These are phyloP conservation scores for Fusarium sp. DNA, from an alignment of 2,329 filamentous ascomycete species.

Conservation along the genomic window DNA sequence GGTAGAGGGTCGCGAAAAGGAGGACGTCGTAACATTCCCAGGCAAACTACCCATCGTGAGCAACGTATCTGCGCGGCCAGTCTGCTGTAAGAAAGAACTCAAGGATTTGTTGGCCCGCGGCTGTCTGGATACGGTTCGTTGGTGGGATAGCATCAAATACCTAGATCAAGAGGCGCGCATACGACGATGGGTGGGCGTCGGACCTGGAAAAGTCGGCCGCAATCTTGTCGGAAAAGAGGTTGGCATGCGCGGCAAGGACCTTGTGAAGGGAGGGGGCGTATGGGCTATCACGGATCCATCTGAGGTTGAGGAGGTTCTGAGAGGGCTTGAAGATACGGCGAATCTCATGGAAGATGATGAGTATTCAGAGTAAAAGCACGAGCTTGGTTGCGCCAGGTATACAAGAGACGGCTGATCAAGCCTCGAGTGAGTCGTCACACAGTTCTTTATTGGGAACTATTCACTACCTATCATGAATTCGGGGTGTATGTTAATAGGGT, in stretches of 20 bases:
- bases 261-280: constrained; percentile 87
- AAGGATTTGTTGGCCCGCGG: constrained; percentile 82
- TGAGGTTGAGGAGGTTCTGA: constrained; percentile 75
- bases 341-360: constrained; percentile 60
- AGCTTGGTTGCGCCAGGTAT: neutral
- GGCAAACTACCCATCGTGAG: constrained; percentile 80
- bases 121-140: constrained; percentile 90
- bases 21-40: constrained; percentile 79
- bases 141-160: constrained; percentile 94
- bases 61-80: constrained; percentile 85
- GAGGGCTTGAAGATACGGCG: constrained; percentile 72
- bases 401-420: constrained; percentile 5
- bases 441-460: neutral
- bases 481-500: constrained; percentile 13
- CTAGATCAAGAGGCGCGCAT: constrained; percentile 85
- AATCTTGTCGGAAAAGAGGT: constrained; percentile 97
- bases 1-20: constrained; percentile 60
- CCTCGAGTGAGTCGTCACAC: neutral
- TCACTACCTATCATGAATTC: neutral
- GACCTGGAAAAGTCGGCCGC: constrained; percentile 90
- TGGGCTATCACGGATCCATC: constrained; percentile 88
- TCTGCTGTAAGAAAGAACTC: constrained; percentile 75
- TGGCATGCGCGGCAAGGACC: constrained; percentile 80
- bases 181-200: constrained; percentile 88
- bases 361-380: constrained; percentile 37